phyloP scores from a whole-genome alignment of 1,284 basidiomycete genomes.

The Volvariella volvacea region DNA sequence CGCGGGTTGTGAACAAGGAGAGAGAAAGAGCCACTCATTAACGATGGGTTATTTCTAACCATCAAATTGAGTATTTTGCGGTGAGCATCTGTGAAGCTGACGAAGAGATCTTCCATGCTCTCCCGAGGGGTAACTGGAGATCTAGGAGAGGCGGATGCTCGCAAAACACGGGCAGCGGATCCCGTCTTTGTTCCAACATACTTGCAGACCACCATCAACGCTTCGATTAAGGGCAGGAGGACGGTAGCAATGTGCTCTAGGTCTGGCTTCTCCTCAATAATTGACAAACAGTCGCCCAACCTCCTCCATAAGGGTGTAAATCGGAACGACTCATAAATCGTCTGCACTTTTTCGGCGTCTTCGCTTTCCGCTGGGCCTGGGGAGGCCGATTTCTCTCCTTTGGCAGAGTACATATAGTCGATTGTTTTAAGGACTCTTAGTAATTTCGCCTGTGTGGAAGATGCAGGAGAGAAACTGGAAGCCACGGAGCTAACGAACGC shows the following conservation, averaged over 20 bases:
- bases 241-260: constrained; percentile 88
- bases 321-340: constrained; percentile 83
- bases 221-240: constrained; percentile 86
- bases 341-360: constrained; percentile 69
- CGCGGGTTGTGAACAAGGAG: constrained; percentile 93
- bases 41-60: constrained; percentile 95
- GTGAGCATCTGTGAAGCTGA: constrained; percentile 92
- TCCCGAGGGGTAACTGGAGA: constrained; percentile 62
- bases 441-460: constrained; percentile 89
- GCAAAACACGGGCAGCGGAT: constrained; percentile 39
- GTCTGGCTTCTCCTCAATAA: constrained; percentile 75
- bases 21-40: constrained; percentile 98
- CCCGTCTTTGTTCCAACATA: constrained; percentile 68
- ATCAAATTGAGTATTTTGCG: constrained; percentile 94
- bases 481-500: constrained; percentile 64
- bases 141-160: constrained; percentile 57
- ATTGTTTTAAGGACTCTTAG: constrained; percentile 91
- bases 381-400: constrained; percentile 18
- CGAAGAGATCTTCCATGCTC: constrained; percentile 84
- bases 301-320: constrained; percentile 83
- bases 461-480: constrained; percentile 85
- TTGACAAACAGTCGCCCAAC: constrained; percentile 77
- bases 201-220: constrained; percentile 98
- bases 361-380: constrained; percentile 32
- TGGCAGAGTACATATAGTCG: constrained; percentile 88